Base-by-base conservation (phyloP, 768 basidiomycete species). In the Thelephora aurantiotincta region DNA sequence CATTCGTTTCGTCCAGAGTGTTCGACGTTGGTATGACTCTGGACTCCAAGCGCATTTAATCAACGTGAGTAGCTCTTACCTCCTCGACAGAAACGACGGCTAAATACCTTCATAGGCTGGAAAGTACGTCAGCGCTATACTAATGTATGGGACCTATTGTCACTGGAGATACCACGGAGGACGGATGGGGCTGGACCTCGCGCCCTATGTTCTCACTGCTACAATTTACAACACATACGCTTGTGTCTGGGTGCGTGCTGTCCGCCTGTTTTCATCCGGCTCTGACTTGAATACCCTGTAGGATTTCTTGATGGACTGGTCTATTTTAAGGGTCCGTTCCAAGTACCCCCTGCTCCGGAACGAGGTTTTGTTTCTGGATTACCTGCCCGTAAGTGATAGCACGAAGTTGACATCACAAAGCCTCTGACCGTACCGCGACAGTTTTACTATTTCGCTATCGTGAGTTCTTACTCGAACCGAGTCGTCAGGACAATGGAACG, bases 281-380 rank as follows among this genome's bases (percentile, higher is more conserved):
- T 37, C 45, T 9, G 19, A 19, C 12, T 46, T 34, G 26, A 45
- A 1, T 33, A 46, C 7, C 16, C 11, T 22, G 3, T 33, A 88
- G 90, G 91, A 96, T 55, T 61, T 90, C 30, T 58, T 82, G 9
- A 85, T 93, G 77, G 94, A 98, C 61, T 97, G 94, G 94, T 88
- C 85, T 1, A 59, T 98, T 38, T 66, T 90, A 37, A 70, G 75
- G 48, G 68, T 72, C 3, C 78, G 68, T 49, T 66, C 70, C 6
- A 67, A 55, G 50, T 68, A 83, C 52, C 73, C 66, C 16, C 65
- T 87, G 35, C 71, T 98, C 2, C 78, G 96, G 14, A 62, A 67
- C 3, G 86, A 93, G 34, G 63, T 94, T 30, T 65, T 87, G 2
- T 97, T 92, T 60, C 67, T 71, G 5, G 72, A 79, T 42, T 58